Conservation (phyloP, 129 eudicot species). For the Dittrichia graveolens region DNA sequence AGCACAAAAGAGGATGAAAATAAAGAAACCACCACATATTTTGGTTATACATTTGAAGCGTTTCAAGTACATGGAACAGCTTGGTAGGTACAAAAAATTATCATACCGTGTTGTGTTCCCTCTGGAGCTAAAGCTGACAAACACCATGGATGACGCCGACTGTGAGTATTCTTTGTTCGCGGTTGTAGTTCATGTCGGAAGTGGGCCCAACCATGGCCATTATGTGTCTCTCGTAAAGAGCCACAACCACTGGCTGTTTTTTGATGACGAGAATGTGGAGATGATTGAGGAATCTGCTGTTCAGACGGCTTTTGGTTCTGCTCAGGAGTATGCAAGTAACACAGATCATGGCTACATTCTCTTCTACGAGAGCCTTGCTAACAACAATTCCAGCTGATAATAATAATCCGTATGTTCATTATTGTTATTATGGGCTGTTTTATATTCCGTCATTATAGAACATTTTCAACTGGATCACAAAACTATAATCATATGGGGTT, state of each 20-base stretch:
- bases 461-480: conserved; percentile 22
- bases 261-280: conserved; percentile 90
- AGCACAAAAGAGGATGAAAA: conserved; percentile 95
- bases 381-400: conserved; percentile 36
- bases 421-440: neutral
- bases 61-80: conserved; percentile 91
- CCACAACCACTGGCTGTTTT: conserved; percentile 91
- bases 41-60: conserved; percentile 88
- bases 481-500: conserved; percentile 16
- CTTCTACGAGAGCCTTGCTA: conserved; percentile 63
- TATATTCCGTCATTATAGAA: conserved; percentile 9
- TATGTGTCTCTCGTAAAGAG: conserved; percentile 88
- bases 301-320: conserved; percentile 78
- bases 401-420: neutral
- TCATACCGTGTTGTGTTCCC: conserved; percentile 91
- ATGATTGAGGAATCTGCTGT: conserved; percentile 87
- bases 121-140: conserved; percentile 74
- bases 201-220: conserved; percentile 71
- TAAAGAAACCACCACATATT: conserved; percentile 78
- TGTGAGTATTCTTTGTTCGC: conserved; percentile 84
- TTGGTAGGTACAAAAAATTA: conserved; percentile 70
- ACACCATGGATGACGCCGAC: conserved; percentile 72
- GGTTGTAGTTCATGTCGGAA: conserved; percentile 85
- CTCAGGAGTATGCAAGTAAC: conserved; percentile 84
- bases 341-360: conserved; percentile 86